A percentile compares a stretch with the other conserved stretches of the same genome.
Evolutionary conservation across 805 yeast genomes (phyloP).

Genomic region (Candida dajiaensis): DNA sequence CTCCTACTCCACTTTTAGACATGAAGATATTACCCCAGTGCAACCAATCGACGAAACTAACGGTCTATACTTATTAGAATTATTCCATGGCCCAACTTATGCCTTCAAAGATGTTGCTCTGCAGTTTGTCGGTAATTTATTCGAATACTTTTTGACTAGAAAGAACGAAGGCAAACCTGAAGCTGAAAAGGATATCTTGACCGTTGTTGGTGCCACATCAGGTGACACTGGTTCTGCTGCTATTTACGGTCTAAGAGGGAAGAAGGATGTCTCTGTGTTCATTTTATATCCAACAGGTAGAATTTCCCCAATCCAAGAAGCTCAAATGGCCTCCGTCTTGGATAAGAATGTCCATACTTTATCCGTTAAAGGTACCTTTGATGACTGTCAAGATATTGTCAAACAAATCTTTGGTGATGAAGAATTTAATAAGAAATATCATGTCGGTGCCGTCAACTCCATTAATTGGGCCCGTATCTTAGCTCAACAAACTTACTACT

Average conservation of each 20-base stretch:
- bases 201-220: conserved; percentile 98
- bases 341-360: conserved; percentile 92
- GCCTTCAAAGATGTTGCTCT: conserved; percentile 99
- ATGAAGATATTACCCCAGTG: conserved; percentile 84
- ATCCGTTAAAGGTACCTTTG: conserved; percentile 94
- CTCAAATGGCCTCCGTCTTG: conserved; percentile 95
- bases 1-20: conserved; percentile 89
- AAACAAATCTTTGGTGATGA: conserved; percentile 87
- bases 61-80: conserved; percentile 73
- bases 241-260: conserved; percentile 93
- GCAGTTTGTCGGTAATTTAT: conserved; percentile 95
- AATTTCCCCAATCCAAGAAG: conserved; percentile 96
- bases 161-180: conserved; percentile 51
- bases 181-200: conserved; percentile 67
- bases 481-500: conserved; percentile 96
- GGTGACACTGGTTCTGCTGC: conserved; percentile 99
- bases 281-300: conserved; percentile 96
- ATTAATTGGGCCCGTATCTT: conserved; percentile 98
- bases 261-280: conserved; percentile 96
- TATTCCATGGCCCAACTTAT: conserved; percentile 98
- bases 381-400: conserved; percentile 96
- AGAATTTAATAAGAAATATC: conserved; percentile 83
- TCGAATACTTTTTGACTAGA: conserved; percentile 84
- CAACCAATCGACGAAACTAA: conserved; percentile 49
- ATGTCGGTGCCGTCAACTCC: conserved; percentile 96